phyloP scores from a whole-genome alignment of 2,329 filamentous ascomycete genomes.

The Beauveria scarabaeidicola region DNA sequence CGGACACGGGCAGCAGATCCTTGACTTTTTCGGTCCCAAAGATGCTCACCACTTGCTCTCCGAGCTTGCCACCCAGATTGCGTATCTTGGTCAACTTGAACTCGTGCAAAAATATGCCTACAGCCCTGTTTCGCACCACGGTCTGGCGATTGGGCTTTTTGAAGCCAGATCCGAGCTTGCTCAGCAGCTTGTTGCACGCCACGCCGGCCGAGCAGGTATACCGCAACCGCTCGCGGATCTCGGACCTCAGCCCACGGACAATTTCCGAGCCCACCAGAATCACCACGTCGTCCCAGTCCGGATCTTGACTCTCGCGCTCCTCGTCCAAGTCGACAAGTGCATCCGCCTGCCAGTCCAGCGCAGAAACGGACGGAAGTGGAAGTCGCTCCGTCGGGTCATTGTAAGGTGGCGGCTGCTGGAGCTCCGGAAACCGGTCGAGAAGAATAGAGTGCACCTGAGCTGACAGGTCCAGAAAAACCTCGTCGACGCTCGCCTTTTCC shows the following conservation, averaged over 20 bases:
- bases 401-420: conserved; percentile 58
- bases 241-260: conserved; percentile 62
- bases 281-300: conserved; percentile 93
- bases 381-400: conserved; percentile 64
- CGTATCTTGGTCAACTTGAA: conserved; percentile 95
- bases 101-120: conserved; percentile 66
- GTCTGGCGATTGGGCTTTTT: conserved; percentile 95
- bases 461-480: conserved; percentile 89
- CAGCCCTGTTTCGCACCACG: conserved; percentile 78
- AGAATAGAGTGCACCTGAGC: conserved; percentile 71
- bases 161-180: conserved; percentile 83
- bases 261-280: conserved; percentile 86
- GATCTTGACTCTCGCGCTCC: conserved; percentile 67
- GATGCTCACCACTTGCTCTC: conserved; percentile 71
- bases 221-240: conserved; percentile 59
- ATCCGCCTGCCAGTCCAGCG: conserved; percentile 76
- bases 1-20: conserved; percentile 62
- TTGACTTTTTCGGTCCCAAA: conserved; percentile 75
- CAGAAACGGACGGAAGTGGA: conserved; percentile 59
- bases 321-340: conserved; percentile 72
- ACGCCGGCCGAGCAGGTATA: conserved; percentile 93
- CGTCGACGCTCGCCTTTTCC: conserved; percentile 92
- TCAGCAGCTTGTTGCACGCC: conserved; percentile 87
- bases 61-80: conserved; percentile 90
- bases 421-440: conserved; percentile 66